phyloP scores from a whole-genome alignment of 805 yeast genomes.

The Ogataea philodendri region DNA sequence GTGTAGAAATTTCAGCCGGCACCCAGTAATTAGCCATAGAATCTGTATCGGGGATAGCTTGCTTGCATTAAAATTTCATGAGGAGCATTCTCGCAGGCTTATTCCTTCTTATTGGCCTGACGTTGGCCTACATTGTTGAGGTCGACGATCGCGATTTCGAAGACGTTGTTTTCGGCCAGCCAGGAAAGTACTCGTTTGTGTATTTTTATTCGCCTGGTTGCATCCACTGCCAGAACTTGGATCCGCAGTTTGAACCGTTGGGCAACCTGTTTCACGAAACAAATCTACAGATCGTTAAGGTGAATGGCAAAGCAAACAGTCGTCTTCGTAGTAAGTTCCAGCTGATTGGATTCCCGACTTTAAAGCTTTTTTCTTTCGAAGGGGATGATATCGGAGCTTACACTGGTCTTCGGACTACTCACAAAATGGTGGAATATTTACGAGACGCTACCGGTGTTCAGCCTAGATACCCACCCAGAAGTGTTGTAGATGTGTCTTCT shows the following conservation, averaged over 20 bases:
- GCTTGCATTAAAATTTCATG: too few species aligned
- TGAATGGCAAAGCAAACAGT: slow-evolving; percentile 35
- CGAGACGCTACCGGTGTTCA: slow-evolving; percentile 33
- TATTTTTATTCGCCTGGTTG: slow-evolving; percentile 49
- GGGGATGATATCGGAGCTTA: slow-evolving; percentile 42
- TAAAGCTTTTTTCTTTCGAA: slow-evolving; percentile 43
- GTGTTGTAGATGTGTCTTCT: slow-evolving; percentile 15
- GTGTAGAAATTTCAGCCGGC: slow-evolving; percentile 5
- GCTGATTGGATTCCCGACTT: slow-evolving; percentile 46
- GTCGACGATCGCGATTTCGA: slow-evolving; percentile 28
- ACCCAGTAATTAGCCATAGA: too few species aligned
- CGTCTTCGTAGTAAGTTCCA: slow-evolving; percentile 39
- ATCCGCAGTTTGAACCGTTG: slow-evolving; percentile 45
- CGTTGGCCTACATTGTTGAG: slow-evolving; percentile 15
- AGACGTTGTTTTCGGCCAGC: slow-evolving; percentile 21
- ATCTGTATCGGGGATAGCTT: too few species aligned
- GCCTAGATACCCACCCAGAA: slow-evolving; percentile 32
- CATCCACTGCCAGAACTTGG: slow-evolving; percentile 43
- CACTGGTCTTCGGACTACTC: slow-evolving; percentile 35
- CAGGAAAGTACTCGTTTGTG: slow-evolving; percentile 39
- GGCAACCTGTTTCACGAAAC: slow-evolving; percentile 42
- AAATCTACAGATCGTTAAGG: slow-evolving; percentile 35
- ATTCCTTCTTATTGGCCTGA: slow-evolving; percentile 1
- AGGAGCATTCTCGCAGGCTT: neutral
- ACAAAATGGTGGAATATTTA: slow-evolving; percentile 33